Percentiles rank a stretch among this genome's conserved stretches.
Evolutionary conservation across 495 filamentous ascomycete species (phyloP).

Genomic region (Penicillium longicatenatum): DNA sequence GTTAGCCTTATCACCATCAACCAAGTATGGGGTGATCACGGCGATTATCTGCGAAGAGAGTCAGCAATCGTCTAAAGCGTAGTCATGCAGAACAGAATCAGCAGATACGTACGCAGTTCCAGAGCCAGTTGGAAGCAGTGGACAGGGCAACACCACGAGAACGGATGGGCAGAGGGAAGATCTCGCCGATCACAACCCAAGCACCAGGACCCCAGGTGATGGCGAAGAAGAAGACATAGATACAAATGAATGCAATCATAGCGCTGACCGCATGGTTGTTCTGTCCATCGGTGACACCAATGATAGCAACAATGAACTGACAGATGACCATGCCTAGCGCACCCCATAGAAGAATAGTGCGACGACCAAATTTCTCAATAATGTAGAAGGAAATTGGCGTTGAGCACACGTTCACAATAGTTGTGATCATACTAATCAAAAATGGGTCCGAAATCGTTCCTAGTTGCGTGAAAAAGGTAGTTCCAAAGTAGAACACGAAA

Average conservation of each 20-base stretch:
- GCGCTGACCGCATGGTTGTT: constrained; percentile 20
- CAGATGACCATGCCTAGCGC: constrained; percentile 62
- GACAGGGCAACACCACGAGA: constrained; percentile 72
- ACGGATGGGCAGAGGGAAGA: constrained; percentile 78
- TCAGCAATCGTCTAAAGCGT: not conserved
- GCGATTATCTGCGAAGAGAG: constrained; percentile 45
- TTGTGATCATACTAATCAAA: constrained; percentile 66
- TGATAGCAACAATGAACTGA: constrained; percentile 61
- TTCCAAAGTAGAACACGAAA: constrained; percentile 61
- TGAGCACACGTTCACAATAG: constrained; percentile 64
- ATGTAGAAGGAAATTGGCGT: constrained; percentile 72
- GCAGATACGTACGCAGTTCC: constrained; percentile 52
- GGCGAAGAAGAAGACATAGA: constrained; percentile 86
- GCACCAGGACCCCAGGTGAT: constrained; percentile 75
- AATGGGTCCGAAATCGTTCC: constrained; percentile 64
- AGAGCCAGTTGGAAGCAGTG: constrained; percentile 82
- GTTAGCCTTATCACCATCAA: constrained; percentile 62
- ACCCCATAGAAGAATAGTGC: constrained; percentile 70
- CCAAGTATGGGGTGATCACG: constrained; percentile 74
- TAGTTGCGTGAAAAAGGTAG: constrained; percentile 61
- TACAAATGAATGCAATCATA: constrained; percentile 72
- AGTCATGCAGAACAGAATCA: constrained; percentile 2
- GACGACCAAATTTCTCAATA: constrained; percentile 74
- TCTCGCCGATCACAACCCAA: constrained; percentile 82
- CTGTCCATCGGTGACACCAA: constrained; percentile 52